Evolutionary conservation across 2,329 filamentous ascomycete species (phyloP).

Genomic region (Chalaropsis ovoidea): DNA sequence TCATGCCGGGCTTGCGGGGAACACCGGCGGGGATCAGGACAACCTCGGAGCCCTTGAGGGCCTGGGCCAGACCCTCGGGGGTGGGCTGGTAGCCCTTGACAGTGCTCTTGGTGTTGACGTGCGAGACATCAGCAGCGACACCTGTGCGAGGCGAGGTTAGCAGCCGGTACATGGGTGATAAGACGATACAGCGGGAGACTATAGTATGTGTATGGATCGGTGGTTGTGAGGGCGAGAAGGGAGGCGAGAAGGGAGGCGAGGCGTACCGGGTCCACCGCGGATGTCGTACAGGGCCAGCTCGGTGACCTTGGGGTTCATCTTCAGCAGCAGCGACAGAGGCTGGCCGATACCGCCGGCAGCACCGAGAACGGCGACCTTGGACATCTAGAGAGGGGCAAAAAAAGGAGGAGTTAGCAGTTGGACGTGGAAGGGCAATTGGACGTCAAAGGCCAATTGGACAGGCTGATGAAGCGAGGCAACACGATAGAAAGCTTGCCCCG

Average conservation of each 20-base stretch:
- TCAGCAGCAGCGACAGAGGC: slow-evolving; percentile 91
- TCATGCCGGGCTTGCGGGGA: slow-evolving; percentile 98
- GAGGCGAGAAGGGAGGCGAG: background rate
- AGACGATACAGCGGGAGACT: background rate
- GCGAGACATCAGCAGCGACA: slow-evolving; percentile 94
- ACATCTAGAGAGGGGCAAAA: slow-evolving; percentile 50
- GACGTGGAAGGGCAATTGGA: background rate
- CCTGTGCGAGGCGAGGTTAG: slow-evolving; percentile 42
- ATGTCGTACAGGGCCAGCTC: slow-evolving; percentile 98
- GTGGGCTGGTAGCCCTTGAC: slow-evolving; percentile 83
- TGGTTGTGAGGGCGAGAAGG: slow-evolving; percentile 6
- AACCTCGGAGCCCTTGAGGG: slow-evolving; percentile 80
- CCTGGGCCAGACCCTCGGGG: slow-evolving; percentile 61
- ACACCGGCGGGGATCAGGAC: slow-evolving; percentile 98
- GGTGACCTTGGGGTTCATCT: slow-evolving; percentile 91
- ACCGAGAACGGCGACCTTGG: slow-evolving; percentile 96
- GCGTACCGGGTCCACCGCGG: slow-evolving; percentile 79
- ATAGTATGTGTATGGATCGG: background rate
- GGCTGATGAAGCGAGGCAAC: background rate
- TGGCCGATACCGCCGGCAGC: slow-evolving; percentile 97
- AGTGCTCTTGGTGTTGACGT: slow-evolving; percentile 97
- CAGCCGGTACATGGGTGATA: background rate
- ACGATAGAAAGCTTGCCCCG: background rate
- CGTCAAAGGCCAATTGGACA: too few relatives aligned
- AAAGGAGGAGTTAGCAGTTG: slow-evolving; percentile 7